Percentiles rank a stretch among this genome's conserved stretches.
phyloP scores from a whole-genome alignment of 2,329 filamentous ascomycete species.

The Pyrenochaeta sp. region DNA sequence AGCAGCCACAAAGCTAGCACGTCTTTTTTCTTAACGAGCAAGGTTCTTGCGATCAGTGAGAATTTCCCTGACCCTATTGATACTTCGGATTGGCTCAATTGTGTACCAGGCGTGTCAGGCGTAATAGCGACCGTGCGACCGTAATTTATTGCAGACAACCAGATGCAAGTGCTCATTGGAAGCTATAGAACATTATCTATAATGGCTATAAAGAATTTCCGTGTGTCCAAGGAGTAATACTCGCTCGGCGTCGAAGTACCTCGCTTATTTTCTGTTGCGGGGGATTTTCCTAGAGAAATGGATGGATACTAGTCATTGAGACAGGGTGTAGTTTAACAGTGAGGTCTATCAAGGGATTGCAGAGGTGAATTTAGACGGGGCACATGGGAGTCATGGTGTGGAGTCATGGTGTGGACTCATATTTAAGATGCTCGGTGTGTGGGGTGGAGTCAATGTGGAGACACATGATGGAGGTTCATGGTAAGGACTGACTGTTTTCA shows the following conservation, averaged over 20 bases:
- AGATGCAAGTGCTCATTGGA: not conserved
- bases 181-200: not conserved
- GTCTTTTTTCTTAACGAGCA: not conserved
- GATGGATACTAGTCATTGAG: conserved; percentile 1
- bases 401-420: too few species aligned
- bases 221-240: not conserved
- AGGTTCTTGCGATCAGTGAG: not conserved
- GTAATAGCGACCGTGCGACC: not conserved
- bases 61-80: not conserved
- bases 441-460: too few species aligned
- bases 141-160: not conserved
- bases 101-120: conserved; percentile 1
- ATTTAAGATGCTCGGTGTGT: too few species aligned
- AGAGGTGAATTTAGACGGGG: too few species aligned
- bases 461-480: too few species aligned
- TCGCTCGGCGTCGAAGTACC: not conserved
- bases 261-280: conserved; percentile 1
- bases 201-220: not conserved
- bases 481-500: too few species aligned
- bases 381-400: too few species aligned
- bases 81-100: too few species aligned
- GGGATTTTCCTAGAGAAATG: not conserved
- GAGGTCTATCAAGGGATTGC: too few species aligned
- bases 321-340: too few species aligned
- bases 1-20: not conserved